Evolutionary conservation across 2,329 filamentous ascomycete genomes (phyloP), one percentile per base, ranked within the genome.

Genomic region (Penicillium sp.): DNA sequence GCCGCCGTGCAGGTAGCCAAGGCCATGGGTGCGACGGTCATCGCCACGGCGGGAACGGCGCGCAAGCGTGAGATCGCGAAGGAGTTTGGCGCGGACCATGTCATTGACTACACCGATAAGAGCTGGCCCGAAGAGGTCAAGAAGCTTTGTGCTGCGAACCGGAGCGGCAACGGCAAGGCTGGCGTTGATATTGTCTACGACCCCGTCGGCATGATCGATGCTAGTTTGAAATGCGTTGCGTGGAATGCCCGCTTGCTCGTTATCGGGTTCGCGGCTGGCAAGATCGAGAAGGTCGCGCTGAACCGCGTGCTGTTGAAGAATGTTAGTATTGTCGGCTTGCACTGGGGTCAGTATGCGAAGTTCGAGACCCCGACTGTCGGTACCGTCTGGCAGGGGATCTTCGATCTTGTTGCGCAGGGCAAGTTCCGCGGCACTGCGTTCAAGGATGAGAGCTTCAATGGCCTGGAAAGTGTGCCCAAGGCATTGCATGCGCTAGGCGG

Each of bases 111-210:
- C 72, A 79, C 79, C 16, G 86, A 87, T 79, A 81, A 83, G n/a
- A 76, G 79, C 2, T 86, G 83, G 83, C 80, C 82, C 2, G 78
- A 84, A 56, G 71, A 84, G 54, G 90, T 96, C 43, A 89, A 89
- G 76, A 84, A 83, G 61, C 72, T 97, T 40, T 76, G 74, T 55
- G 64, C 68, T 20, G 56, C 66, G 54, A 60, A 76, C 40, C 62
- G 75, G 52, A 92, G 88, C 4, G 89, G 89, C 0, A 83, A 84
- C 56, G 82, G 82, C 1, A 76, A 79, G 39, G 69, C 69, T 0
- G 85, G 91, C 10, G 92, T 96, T 16, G 92, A 97, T 72, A 90
- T 97, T 46, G 92, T 97, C 20, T 97, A 90, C 75, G 92, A 97
- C 70, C 91, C 92, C 11, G 92, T 97, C 1, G 92, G 92, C 1